phyloP scores from a whole-genome alignment of 371 early-diverging fungal genomes.

The Mucor velutinosus region DNA sequence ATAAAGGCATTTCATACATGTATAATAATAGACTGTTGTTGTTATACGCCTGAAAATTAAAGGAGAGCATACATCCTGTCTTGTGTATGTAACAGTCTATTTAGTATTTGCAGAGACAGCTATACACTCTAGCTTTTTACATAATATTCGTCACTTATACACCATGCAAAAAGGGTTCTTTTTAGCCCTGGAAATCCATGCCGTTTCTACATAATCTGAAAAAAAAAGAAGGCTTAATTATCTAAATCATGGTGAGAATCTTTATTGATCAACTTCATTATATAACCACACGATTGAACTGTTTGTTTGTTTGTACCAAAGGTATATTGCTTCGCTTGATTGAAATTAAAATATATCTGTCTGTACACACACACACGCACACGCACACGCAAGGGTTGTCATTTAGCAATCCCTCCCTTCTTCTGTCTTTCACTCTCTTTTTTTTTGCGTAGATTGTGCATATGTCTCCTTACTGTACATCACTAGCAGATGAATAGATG shows the following conservation, averaged over 20 bases:
- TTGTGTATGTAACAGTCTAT: not conserved
- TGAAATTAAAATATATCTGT: not conserved
- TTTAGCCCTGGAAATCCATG: not conserved
- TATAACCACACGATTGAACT: not conserved
- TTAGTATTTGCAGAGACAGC: not conserved
- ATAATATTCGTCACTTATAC: not conserved
- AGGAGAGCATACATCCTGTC: not conserved
- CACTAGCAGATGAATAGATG: not conserved
- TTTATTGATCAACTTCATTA: not conserved
- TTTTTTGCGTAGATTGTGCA: not conserved
- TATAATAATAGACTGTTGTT: not conserved
- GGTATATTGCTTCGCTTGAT: not conserved
- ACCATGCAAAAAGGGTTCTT: not conserved
- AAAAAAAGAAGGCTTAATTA: not conserved
- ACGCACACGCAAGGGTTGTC: not conserved
- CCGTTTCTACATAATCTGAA: not conserved
- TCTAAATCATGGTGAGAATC: not conserved
- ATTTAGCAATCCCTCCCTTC: not conserved
- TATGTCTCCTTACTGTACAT: not conserved
- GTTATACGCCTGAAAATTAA: constrained; percentile 1
- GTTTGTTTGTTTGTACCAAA: not conserved
- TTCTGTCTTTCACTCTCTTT: not conserved
- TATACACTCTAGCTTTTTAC: too few relatives aligned
- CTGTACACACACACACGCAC: too few relatives aligned
- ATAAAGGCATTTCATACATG: not conserved